These are phyloP conservation scores for Persicaria maculosa DNA, from an alignment of 148 eudicot species.

Conservation along the genomic window DNA sequence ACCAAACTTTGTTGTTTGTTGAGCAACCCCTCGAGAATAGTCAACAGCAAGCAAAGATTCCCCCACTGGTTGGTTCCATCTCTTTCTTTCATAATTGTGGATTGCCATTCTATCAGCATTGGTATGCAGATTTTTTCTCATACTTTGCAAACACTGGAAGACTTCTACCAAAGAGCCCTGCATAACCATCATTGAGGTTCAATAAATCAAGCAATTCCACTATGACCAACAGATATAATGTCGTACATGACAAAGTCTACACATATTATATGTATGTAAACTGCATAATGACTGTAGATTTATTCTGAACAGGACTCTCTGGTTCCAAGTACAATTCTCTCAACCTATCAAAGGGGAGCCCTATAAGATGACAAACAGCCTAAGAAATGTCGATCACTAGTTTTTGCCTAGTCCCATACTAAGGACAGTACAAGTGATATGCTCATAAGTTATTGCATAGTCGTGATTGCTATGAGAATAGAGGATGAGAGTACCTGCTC, in stretches of 20 bases:
- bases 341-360: not conserved
- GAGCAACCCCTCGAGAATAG: constrained; percentile 19
- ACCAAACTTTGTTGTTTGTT: constrained; percentile 29
- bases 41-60: constrained; percentile 25
- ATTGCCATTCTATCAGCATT: constrained; percentile 20
- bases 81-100: constrained; percentile 27
- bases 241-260: not conserved
- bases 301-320: not conserved
- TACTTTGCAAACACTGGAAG: constrained; percentile 61
- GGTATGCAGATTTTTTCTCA: constrained; percentile 29
- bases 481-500: constrained; percentile 54
- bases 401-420: not conserved
- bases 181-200: constrained; percentile 13
- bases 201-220: not conserved
- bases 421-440: not conserved
- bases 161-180: constrained; percentile 79
- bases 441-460: not conserved
- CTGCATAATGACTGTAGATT: not conserved
- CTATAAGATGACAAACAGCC: not conserved
- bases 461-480: not conserved
- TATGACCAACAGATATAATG: not conserved
- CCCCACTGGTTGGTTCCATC: constrained; percentile 29
- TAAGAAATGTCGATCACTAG: not conserved
- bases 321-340: not conserved
- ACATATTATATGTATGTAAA: not conserved